A percentile compares a stretch with the other conserved stretches of the same genome.
Evolutionary conservation across 352 stramenopile genomes (phyloP).

Genomic region (Phytophthora tentaculata): DNA sequence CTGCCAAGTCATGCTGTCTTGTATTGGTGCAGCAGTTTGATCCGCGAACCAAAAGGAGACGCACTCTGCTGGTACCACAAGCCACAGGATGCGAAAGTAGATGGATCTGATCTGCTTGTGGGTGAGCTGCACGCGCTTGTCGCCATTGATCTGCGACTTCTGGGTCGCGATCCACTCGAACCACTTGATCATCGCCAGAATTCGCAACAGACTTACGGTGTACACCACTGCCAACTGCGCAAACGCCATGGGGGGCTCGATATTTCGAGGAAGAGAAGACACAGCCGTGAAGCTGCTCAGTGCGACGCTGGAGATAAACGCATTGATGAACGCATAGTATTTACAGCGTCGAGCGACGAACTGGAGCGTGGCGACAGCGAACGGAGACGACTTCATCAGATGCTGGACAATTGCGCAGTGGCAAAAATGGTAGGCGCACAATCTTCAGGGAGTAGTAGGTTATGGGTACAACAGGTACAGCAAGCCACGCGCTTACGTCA

Average conservation of each 20-base stretch:
- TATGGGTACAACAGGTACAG: constrained; percentile 10
- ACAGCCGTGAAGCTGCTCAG: constrained; percentile 38
- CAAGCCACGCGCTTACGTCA: constrained; percentile 29
- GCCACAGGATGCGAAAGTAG: constrained; percentile 65
- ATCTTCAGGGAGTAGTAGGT: constrained; percentile 23
- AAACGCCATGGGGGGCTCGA: constrained; percentile 5
- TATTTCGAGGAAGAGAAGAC: constrained; percentile 2
- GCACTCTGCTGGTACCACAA: constrained; percentile 78
- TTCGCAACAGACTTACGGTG: constrained; percentile 50
- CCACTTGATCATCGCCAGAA: constrained; percentile 69
- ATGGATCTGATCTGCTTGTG: constrained; percentile 47
- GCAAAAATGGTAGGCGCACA: constrained; percentile 35
- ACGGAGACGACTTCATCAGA: constrained; percentile 22
- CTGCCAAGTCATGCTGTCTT: constrained; percentile 17
- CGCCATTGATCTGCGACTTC: constrained; percentile 69
- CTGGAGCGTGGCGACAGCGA: constrained; percentile 17
- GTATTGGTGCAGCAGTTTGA: constrained; percentile 9
- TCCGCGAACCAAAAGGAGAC: constrained; percentile 60
- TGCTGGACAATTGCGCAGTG: constrained; percentile 24
- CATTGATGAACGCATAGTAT: constrained; percentile 86
- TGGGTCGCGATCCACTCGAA: constrained; percentile 84
- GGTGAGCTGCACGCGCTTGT: constrained; percentile 62
- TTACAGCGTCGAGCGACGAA: constrained; percentile 61
- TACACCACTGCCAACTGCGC: constrained; percentile 44
- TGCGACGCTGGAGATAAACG: constrained; percentile 75